Conservation (phyloP, 306 rosid species). For the Castanopsis chinensis region DNA sequence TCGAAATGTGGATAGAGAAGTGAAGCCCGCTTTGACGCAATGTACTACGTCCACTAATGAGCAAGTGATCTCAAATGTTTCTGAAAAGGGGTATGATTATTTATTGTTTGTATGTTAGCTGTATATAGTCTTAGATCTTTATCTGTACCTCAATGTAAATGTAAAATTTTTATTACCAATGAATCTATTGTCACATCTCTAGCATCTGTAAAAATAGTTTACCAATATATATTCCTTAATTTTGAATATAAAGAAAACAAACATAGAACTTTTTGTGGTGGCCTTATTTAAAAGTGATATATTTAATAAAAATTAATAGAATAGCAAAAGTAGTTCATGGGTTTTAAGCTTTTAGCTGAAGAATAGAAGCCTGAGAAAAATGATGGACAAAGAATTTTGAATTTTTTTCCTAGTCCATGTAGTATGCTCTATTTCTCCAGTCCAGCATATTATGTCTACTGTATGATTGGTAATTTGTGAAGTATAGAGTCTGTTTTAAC, state of each 20-base stretch:
- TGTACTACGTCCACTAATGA: conserved; percentile 38
- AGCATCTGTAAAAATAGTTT: neutral
- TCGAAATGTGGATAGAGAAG: conserved; percentile 49
- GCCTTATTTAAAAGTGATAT: neutral
- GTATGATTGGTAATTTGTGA: no score
- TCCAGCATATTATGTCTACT: no score
- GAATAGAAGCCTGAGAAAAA: neutral
- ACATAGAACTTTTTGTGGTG: neutral
- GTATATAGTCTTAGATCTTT: neutral
- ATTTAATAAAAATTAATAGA: neutral
- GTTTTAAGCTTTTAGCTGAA: no score
- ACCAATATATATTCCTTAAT: neutral
- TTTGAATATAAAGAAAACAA: neutral
- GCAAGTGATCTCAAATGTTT: conserved; percentile 26
- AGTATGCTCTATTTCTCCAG: neutral
- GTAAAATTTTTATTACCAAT: neutral
- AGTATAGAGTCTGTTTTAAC: no score
- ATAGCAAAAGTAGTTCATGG: neutral
- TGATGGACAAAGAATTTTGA: neutral
- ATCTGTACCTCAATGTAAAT: neutral
- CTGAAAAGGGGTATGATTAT: conserved; percentile 62
- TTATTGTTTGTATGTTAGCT: neutral
- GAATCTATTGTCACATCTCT: neutral
- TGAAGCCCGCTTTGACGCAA: conserved; percentile 51
- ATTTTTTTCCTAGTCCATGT: neutral